These are phyloP conservation scores for Cyclocybe aegerita DNA, from an alignment of 768 basidiomycete species.

Conservation along the genomic window DNA sequence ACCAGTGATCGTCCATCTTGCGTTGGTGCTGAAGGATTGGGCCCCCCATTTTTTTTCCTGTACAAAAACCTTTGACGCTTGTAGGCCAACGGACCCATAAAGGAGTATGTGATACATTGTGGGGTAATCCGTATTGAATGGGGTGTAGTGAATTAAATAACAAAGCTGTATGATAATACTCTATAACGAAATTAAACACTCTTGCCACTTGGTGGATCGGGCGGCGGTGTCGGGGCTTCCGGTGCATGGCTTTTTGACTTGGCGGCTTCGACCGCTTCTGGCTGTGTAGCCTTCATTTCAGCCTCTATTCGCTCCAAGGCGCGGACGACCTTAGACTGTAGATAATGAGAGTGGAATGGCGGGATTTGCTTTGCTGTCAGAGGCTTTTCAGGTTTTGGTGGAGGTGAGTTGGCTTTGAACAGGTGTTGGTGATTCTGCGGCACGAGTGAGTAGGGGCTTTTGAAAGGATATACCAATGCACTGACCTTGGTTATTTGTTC, in stretches of 20 bases:
- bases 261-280: slow-evolving; percentile 13
- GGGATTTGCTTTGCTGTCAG: slow-evolving; percentile 41
- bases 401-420: slow-evolving; percentile 85
- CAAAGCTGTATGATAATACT: neutral
- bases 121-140: neutral
- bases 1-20: too few species aligned
- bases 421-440: slow-evolving; percentile 88
- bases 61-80: too few species aligned
- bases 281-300: slow-evolving; percentile 47
- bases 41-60: neutral
- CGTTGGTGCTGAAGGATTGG: too few species aligned
- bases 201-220: slow-evolving; percentile 3
- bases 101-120: too few species aligned
- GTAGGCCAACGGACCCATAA: too few species aligned
- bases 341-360: slow-evolving; percentile 78
- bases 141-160: neutral
- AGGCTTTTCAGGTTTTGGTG: slow-evolving; percentile 51
- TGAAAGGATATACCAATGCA: neutral
- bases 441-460: neutral
- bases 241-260: neutral
- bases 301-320: slow-evolving; percentile 95
- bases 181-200: too few species aligned
- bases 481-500: slow-evolving; percentile 74
- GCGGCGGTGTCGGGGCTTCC: slow-evolving; percentile 13
- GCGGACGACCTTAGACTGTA: slow-evolving; percentile 96